Evolutionary conservation across 441 rosid genomes (phyloP), one percentile per base, ranked within the genome.

Genomic region (Jatropha multifida): DNA sequence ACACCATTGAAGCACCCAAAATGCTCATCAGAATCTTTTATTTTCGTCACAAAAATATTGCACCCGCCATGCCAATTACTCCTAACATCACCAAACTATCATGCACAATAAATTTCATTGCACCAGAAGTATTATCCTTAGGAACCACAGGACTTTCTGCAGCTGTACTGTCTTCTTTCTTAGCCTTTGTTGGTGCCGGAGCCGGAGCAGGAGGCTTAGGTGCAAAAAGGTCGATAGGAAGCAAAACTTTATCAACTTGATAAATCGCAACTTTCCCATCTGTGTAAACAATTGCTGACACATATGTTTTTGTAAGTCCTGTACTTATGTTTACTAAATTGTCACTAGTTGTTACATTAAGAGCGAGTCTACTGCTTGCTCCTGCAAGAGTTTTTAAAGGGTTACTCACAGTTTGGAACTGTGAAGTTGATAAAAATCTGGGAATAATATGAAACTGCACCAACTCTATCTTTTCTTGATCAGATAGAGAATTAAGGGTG

Each of bases 391-490:
- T 92, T 72, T 89, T 80, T 15, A 90, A 74, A 9, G 97, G 98
- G 68, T 92, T 92, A 27, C 94, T 94, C n/a, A 89, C 84, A 0
- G 95, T 92, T 77, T 91, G 97, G 80, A 94, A 91, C 73, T 90
- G 92, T 2, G 95, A 65, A 37, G 83, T 66, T 0, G 97, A 81
- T 7, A 92, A 66, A 69, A 82, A 88, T 14, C 83, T 78, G 13
- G 97, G 94, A 68, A 94, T 69, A 5, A 88, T 84, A 14, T 91
- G 97, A 67, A 87, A 92, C 80, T 54, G 73, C 5, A 76, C 74
- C 11, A 76, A 3, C 62, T 70, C 62, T 42, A 65, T 70, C 58
- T 76, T 76, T 55, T 76, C 69, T 70, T 70, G 70, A 56, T 76
- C 79, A 44, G 70, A 61, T 17, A 76, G 7, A 4, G 79, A 41